A percentile compares a stretch with the other conserved stretches of the same genome.
phyloP scores from a whole-genome alignment of 805 yeast species.

The Cyberlindnera mycetangii region DNA sequence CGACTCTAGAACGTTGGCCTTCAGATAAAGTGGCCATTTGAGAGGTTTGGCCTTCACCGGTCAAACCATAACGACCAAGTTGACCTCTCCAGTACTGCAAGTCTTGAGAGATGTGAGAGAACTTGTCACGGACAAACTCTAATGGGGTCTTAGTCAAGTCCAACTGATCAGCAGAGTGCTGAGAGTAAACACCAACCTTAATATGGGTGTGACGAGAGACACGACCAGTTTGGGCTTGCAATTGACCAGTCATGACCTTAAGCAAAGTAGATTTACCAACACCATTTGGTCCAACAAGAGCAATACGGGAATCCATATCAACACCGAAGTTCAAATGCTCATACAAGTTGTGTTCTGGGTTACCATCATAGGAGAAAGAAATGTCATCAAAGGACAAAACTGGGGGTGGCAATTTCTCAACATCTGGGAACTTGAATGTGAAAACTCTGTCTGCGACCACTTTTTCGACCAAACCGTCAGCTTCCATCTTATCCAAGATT shows the following conservation, averaged over 20 bases:
- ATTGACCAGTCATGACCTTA: constrained; percentile 94
- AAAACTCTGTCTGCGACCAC: constrained; percentile 93
- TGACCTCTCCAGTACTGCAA: constrained; percentile 98
- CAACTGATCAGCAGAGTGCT: constrained; percentile 97
- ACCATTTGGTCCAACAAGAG: constrained; percentile 98
- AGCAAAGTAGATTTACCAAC: constrained; percentile 96
- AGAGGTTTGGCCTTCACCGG: constrained; percentile 98
- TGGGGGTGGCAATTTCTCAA: constrained; percentile 98
- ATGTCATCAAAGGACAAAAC: constrained; percentile 95
- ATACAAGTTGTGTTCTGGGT: constrained; percentile 81
- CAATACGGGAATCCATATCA: constrained; percentile 98
- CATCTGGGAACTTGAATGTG: constrained; percentile 90
- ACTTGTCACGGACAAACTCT: constrained; percentile 95
- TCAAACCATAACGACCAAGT: constrained; percentile 95
- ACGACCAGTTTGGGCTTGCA: constrained; percentile 88
- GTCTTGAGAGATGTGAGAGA: constrained; percentile 88
- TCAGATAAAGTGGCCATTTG: constrained; percentile 98
- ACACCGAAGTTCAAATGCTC: constrained; percentile 94
- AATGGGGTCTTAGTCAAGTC: constrained; percentile 93
- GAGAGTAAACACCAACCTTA: constrained; percentile 97
- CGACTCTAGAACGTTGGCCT: constrained; percentile 99
- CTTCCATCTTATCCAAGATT: constrained; percentile 99
- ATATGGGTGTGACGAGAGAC: constrained; percentile 96
- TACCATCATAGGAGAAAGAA: constrained; percentile 86
- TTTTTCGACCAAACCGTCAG: constrained; percentile 93